Evolutionary conservation across 768 basidiomycete species (phyloP), one percentile per base, ranked within the genome.

Genomic region (Tubosaeta sp.): DNA sequence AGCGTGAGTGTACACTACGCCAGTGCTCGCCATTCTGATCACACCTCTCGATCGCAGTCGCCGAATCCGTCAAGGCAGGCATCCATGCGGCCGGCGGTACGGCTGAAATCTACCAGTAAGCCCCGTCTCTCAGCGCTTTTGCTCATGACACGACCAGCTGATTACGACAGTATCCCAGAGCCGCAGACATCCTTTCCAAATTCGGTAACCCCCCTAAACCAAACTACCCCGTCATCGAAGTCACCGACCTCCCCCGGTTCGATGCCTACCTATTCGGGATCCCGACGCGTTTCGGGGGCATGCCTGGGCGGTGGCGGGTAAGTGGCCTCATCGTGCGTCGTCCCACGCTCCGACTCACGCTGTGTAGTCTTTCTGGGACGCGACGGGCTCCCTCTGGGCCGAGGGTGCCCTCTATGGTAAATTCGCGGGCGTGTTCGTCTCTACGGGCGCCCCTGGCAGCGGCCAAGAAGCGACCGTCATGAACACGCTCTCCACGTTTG

Each of bases 201-300:
- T 78, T 95, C 81, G 69, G 84, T 55, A 88, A 86, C 2, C 80
- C 85, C 5, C 63, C 83, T 5, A 90, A 88, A 64, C 81, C 81
- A 42, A 67, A 75, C 55, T 91, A 91, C 70, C 63, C 63, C 9
- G 3, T 59, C 48, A 48, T 68, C 5, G 22, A 1, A 3, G 22
- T 22, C 22, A 14, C 49, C 3, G 22, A 65, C 12, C 39, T 70
- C 42, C 19, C 48, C 32, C 48, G 66, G 10, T 70, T 53, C 12
- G 68, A 68, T 43, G 78, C 76, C 14, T 70, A 72, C 69, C 59
- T 80, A 52, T 65, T 78, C 17, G 79, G 77, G 43, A 59, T 76
- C 8, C 67, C 71, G 27, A 71, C 72, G 1, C 74, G 79, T 53
- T 82, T 73, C 61, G 78, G 79, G 25, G 70, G 71, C 48, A 71